These are phyloP conservation scores for Suhomyces chickasaworum DNA, from an alignment of 1,139 yeast genomes.

Conservation along the genomic window DNA sequence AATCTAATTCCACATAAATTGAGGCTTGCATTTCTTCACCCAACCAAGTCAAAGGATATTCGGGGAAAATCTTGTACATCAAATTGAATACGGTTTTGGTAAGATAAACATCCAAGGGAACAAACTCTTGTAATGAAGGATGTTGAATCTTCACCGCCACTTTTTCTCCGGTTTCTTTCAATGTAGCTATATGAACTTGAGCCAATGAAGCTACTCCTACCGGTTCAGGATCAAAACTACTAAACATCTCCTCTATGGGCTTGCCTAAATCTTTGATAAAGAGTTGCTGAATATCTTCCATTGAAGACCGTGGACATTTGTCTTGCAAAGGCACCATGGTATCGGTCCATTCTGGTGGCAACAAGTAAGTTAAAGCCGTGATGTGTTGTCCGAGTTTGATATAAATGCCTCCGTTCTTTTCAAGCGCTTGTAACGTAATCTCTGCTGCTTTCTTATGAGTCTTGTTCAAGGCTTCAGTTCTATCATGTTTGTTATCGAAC, in stretches of 20 bases:
- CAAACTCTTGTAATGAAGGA: constrained; percentile 83
- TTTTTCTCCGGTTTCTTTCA: constrained; percentile 60
- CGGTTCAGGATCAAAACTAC: constrained; percentile 69
- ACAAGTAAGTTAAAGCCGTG: constrained; percentile 84
- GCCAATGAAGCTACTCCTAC: constrained; percentile 96
- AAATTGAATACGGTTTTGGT: constrained; percentile 75
- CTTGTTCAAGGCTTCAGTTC: constrained; percentile 53
- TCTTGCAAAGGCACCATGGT: constrained; percentile 95
- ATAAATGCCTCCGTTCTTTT: constrained; percentile 86
- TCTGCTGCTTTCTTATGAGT: constrained; percentile 74
- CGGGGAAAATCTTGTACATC: constrained; percentile 83
- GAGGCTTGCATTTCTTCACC: constrained; percentile 88
- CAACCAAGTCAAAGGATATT: constrained; percentile 90
- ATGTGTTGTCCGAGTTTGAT: constrained; percentile 95
- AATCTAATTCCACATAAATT: constrained; percentile 86
- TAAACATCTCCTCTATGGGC: constrained; percentile 65
- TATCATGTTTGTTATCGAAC: constrained; percentile 51
- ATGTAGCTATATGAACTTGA: constrained; percentile 83
- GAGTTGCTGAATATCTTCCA: constrained; percentile 68
- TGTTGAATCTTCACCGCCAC: constrained; percentile 97
- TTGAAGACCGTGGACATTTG: constrained; percentile 79
- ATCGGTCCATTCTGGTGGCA: constrained; percentile 93
- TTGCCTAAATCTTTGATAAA: constrained; percentile 66
- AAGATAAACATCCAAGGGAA: constrained; percentile 82
- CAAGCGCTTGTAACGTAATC: constrained; percentile 77